Conservation (phyloP, 2,329 filamentous ascomycete species). For the Fusarium tuaranense region DNA sequence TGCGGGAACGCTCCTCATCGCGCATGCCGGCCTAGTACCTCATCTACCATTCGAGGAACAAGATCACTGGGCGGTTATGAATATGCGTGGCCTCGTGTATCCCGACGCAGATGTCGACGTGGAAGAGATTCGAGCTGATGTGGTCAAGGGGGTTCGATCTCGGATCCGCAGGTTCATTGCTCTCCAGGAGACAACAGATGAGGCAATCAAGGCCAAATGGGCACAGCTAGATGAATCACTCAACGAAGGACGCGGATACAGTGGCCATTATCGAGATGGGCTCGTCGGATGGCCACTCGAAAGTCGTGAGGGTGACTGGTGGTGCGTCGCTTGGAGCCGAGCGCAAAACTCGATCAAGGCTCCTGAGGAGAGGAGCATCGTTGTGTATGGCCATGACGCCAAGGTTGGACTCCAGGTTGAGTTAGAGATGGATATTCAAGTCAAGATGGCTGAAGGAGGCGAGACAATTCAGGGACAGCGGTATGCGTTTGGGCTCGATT, state of each 20-base stretch:
- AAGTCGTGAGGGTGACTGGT: slow-evolving; percentile 26
- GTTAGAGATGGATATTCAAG: not conserved
- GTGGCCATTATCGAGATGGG: not conserved
- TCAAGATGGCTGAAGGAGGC: not conserved
- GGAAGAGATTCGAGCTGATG: slow-evolving; percentile 10
- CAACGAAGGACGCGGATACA: slow-evolving; percentile 5
- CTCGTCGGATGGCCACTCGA: slow-evolving; percentile 21
- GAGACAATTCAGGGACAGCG: slow-evolving; percentile 42
- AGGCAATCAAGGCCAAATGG: slow-evolving; percentile 2
- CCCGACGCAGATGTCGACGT: slow-evolving; percentile 39
- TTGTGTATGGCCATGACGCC: slow-evolving; percentile 88
- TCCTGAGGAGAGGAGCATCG: slow-evolving; percentile 61
- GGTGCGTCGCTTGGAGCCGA: slow-evolving; percentile 36
- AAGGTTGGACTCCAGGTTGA: slow-evolving; percentile 68
- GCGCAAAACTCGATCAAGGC: slow-evolving; percentile 23
- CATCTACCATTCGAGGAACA: slow-evolving; percentile 74
- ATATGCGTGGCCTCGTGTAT: slow-evolving; percentile 81
- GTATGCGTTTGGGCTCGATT: slow-evolving; percentile 86
- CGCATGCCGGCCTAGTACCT: slow-evolving; percentile 85
- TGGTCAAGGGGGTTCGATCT: slow-evolving; percentile 30
- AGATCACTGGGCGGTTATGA: slow-evolving; percentile 84
- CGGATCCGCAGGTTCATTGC: slow-evolving; percentile 20
- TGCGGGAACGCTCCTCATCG: slow-evolving; percentile 61
- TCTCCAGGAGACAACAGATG: not conserved
- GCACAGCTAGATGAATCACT: not conserved